Evolutionary conservation across 2,329 filamentous ascomycete genomes (phyloP).

Genomic region (Penicillium sp.): DNA sequence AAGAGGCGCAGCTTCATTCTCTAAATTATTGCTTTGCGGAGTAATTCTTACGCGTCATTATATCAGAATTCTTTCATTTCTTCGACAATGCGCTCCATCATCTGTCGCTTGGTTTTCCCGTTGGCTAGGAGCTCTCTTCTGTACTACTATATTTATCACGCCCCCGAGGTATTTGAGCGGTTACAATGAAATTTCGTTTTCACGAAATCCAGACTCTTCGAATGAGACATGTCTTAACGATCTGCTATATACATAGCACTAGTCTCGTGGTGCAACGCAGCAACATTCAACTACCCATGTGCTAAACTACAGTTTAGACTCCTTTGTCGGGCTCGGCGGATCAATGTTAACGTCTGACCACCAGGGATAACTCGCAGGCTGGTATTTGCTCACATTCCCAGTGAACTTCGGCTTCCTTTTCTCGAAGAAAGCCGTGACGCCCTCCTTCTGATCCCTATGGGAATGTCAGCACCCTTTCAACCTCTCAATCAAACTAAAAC

Average conservation of each 20-base stretch:
- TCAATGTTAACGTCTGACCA: conserved; percentile 63
- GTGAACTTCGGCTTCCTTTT: conserved; percentile 68
- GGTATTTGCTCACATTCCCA: conserved; percentile 64
- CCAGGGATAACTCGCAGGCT: conserved; percentile 69
- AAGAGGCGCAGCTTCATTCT: conserved; percentile 64
- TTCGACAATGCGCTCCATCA: background rate
- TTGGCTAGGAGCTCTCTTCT: conserved; percentile 4
- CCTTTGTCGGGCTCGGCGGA: conserved; percentile 25
- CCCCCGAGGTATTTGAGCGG: conserved; percentile 17
- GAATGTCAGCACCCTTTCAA: conserved; percentile 10
- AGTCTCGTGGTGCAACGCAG: background rate
- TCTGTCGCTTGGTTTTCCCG: background rate
- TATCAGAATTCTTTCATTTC: background rate
- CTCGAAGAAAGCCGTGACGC: conserved; percentile 70
- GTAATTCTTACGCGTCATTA: background rate
- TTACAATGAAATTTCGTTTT: conserved; percentile 14
- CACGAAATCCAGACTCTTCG: background rate
- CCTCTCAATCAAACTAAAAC: background rate
- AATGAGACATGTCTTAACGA: background rate
- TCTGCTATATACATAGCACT: background rate
- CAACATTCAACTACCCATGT: background rate
- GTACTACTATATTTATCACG: conserved; percentile 18
- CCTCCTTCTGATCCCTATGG: conserved; percentile 68
- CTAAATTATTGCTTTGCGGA: conserved; percentile 22
- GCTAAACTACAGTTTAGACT: conserved; percentile 31